Base-by-base conservation (phyloP, 345 rosid genomes). In the Durio zibethinus region DNA sequence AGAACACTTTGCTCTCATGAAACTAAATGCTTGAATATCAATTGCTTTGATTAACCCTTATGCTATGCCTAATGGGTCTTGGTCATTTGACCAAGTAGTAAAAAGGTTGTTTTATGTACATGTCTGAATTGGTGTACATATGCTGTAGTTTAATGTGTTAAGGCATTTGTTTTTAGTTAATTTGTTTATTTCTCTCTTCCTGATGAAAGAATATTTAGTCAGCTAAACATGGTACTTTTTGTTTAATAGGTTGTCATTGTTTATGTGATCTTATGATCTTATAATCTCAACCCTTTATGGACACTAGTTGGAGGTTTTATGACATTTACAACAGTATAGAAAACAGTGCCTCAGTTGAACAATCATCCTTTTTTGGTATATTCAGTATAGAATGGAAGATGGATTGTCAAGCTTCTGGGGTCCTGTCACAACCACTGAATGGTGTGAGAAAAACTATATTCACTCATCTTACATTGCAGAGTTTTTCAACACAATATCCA, bases 331-430 rank as follows among this genome's bases (percentile, higher is more conserved):
- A 56, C 76, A 16, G 81, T 52, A n/a, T 71, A 79, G 77, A 69
- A 54, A 65, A 48, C 57, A 75, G 76, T 50, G 60, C 40, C 57
- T 54, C 73, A 47, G 73, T 56, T 81, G 73, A 33, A 78, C 15
- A 45, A 25, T 77, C 42, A 27, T 40, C 73, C 42, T 12, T 18
- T 60, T 63, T 76, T 15, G 77, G 59, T 45, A 20, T 75, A 71
- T 35, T 77, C 27, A 11, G 69, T 67, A 72, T 76, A 78, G 86
- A 84, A 95, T 95, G 99, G 92, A 90, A 0, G 91, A 88, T 80
- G 92, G 89, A 73, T 72, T 90, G 76, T 83, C 96, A 2, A 92
- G 92, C 85, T 93, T 92, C 82, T 92, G 98, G 98, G 98, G 97
- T 72, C 99, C 99, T 3, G 97, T 93, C 76, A 93, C 98, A 45